phyloP scores from a whole-genome alignment of 495 filamentous ascomycete genomes.

The Xylaria scruposa region DNA sequence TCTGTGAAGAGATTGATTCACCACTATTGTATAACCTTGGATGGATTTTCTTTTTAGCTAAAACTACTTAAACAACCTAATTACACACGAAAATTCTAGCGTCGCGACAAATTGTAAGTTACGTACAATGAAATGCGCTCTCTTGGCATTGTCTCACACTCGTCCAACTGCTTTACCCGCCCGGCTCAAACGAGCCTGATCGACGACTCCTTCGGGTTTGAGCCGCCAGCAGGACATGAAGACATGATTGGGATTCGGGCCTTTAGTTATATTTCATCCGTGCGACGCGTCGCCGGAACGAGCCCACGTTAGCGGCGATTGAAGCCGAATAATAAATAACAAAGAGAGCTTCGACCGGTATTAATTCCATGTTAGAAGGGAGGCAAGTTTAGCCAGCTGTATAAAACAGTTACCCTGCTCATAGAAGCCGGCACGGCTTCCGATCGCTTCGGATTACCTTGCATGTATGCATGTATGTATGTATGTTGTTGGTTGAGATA shows the following conservation, averaged over 20 bases:
- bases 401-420: not conserved
- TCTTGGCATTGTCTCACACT: constrained; percentile 23
- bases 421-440: constrained; percentile 1
- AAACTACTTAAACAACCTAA: not conserved
- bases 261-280: not conserved
- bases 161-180: constrained; percentile 21
- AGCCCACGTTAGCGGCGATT: not conserved
- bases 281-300: not conserved
- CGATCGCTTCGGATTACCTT: constrained; percentile 2
- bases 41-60: not conserved
- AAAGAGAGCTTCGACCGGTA: not conserved
- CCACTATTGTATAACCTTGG: not conserved
- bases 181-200: constrained; percentile 24
- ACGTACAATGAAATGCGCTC: not conserved
- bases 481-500: not conserved
- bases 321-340: not conserved
- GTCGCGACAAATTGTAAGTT: not conserved
- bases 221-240: not conserved
- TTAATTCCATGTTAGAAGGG: not conserved
- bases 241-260: not conserved
- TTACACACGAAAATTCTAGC: not conserved
- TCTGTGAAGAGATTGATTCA: not conserved
- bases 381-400: not conserved
- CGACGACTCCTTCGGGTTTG: constrained; percentile 24
- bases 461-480: not conserved